Evolutionary conservation across 495 filamentous ascomycete genomes (phyloP).

Genomic region (Penicillium cinerascens): DNA sequence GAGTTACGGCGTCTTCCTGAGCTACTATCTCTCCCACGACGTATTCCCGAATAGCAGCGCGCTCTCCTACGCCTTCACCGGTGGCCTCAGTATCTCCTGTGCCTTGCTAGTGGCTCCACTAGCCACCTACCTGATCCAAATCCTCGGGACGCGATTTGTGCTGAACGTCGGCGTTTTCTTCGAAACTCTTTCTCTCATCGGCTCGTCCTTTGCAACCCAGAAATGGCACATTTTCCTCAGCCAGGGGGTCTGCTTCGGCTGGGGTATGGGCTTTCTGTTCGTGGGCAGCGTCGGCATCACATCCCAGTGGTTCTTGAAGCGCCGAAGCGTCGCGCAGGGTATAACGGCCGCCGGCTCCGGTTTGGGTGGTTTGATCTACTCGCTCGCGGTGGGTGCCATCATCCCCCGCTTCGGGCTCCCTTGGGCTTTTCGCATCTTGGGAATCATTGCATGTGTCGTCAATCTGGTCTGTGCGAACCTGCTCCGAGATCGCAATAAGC

Average conservation of each 20-base stretch:
- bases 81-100: slow-evolving; percentile 64
- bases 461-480: slow-evolving; percentile 60
- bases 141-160: slow-evolving; percentile 51
- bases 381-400: slow-evolving; percentile 44
- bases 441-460: slow-evolving; percentile 60
- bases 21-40: slow-evolving; percentile 61
- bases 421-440: slow-evolving; percentile 74
- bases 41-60: slow-evolving; percentile 56
- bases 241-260: slow-evolving; percentile 73
- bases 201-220: slow-evolving; percentile 62
- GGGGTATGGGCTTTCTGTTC: slow-evolving; percentile 75
- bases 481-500: slow-evolving; percentile 67
- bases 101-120: slow-evolving; percentile 62
- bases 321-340: slow-evolving; percentile 68
- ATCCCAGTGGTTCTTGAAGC: slow-evolving; percentile 74
- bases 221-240: slow-evolving; percentile 74
- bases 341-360: slow-evolving; percentile 72
- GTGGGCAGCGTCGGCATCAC: slow-evolving; percentile 66
- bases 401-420: slow-evolving; percentile 59
- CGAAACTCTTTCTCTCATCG: slow-evolving; percentile 58
- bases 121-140: slow-evolving; percentile 56
- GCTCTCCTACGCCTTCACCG: slow-evolving; percentile 68
- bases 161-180: slow-evolving; percentile 60
- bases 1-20: slow-evolving; percentile 68
- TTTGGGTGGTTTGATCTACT: slow-evolving; percentile 66